phyloP scores from a whole-genome alignment of 2,329 filamentous ascomycete genomes.

The Calonectria fujianensis region DNA sequence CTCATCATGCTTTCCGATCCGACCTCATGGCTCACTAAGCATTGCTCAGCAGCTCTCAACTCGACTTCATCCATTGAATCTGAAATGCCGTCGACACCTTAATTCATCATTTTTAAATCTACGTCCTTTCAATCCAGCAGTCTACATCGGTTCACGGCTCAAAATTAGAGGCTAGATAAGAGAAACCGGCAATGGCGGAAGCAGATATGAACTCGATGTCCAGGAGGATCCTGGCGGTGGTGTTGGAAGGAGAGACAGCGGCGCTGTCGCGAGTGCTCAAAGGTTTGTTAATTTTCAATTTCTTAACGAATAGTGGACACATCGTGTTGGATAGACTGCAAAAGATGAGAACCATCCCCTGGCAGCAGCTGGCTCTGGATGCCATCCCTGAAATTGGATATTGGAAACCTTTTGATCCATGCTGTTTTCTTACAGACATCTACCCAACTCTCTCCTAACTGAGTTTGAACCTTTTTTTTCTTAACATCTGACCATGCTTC shows the following conservation, averaged over 20 bases:
- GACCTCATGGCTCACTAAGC: constrained; percentile 32
- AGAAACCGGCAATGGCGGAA: constrained; percentile 45
- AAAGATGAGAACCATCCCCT: neutral
- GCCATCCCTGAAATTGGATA: neutral
- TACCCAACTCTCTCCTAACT: neutral
- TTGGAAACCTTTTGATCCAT: no score
- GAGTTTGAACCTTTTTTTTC: constrained; percentile 3
- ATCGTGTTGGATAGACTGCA: neutral
- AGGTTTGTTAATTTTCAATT: constrained; percentile 62
- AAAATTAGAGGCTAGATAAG: neutral
- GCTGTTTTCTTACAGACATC: no score
- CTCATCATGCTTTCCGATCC: constrained; percentile 28
- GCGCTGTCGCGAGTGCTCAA: constrained; percentile 71
- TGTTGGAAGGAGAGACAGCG: constrained; percentile 66
- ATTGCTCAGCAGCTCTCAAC: constrained; percentile 27
- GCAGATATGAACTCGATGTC: constrained; percentile 48
- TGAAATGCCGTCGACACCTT: neutral
- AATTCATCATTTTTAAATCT: neutral
- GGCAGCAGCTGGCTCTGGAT: neutral
- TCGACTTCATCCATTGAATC: neutral
- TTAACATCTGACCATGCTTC: constrained; percentile 31
- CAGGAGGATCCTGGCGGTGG: constrained; percentile 75
- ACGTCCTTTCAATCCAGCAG: neutral
- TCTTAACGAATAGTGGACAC: neutral
- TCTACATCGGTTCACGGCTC: no score